A percentile compares a stretch with the other conserved stretches of the same genome.
Evolutionary conservation across 768 basidiomycete genomes (phyloP).

Genomic region (Mrakia hoshinonis): DNA sequence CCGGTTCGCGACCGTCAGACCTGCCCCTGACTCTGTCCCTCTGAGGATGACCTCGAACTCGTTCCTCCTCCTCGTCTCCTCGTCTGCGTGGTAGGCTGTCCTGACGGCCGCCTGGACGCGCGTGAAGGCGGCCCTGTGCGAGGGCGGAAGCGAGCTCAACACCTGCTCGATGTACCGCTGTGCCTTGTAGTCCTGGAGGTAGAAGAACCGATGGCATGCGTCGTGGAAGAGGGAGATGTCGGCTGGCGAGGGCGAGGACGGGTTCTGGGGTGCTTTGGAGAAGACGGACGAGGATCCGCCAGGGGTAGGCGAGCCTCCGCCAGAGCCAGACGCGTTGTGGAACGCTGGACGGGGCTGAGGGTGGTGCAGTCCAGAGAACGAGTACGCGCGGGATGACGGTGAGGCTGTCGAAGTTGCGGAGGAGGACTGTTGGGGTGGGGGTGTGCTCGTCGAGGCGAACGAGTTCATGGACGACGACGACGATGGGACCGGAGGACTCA

Average conservation of each 20-base stretch:
- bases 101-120: slow-evolving; percentile 20
- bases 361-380: slow-evolving; percentile 14
- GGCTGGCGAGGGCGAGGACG: slow-evolving; percentile 25
- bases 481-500: neutral
- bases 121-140: slow-evolving; percentile 27
- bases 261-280: slow-evolving; percentile 27
- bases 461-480: neutral
- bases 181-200: neutral
- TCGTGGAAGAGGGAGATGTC: slow-evolving; percentile 24
- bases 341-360: slow-evolving; percentile 16
- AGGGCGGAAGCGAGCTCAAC: slow-evolving; percentile 20
- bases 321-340: neutral
- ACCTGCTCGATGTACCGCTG: slow-evolving; percentile 12
- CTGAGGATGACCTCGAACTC: slow-evolving; percentile 27
- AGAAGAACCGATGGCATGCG: slow-evolving; percentile 21
- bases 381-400: neutral
- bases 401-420: neutral
- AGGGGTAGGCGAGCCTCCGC: neutral
- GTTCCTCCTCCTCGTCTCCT: slow-evolving; percentile 3
- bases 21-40: slow-evolving; percentile 12
- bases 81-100: slow-evolving; percentile 13
- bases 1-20: slow-evolving; percentile 12
- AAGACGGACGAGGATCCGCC: slow-evolving; percentile 19
- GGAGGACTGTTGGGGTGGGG: neutral
- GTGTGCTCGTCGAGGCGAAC: neutral